Conservation (phyloP, 805 yeast genomes). For the Starmerella stellata region DNA sequence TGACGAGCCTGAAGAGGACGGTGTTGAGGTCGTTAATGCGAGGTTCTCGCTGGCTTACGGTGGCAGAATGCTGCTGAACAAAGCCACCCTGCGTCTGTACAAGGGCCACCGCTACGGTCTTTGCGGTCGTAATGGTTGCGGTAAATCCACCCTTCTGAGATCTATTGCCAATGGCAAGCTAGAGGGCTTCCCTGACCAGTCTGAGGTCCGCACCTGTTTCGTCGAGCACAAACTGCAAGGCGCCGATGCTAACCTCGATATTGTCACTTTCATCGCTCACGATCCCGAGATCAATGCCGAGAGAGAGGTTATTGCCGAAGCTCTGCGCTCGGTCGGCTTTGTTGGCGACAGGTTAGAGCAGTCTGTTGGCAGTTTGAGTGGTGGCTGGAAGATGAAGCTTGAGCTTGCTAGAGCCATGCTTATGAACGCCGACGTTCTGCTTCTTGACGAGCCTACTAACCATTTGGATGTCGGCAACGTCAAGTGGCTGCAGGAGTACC, state of each 20-base stretch:
- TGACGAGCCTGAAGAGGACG: background rate
- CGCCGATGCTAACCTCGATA: conserved; percentile 75
- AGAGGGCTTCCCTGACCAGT: conserved; percentile 90
- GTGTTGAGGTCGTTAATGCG: conserved; percentile 30
- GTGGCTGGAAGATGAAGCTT: conserved; percentile 99
- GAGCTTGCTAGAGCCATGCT: conserved; percentile 98
- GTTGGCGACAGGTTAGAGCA: conserved; percentile 76
- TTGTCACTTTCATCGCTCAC: conserved; percentile 70
- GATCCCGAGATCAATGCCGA: conserved; percentile 68
- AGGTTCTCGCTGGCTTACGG: conserved; percentile 95
- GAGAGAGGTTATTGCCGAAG: conserved; percentile 52
- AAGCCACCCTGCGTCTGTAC: conserved; percentile 67
- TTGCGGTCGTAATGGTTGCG: conserved; percentile 98
- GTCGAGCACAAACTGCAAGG: conserved; percentile 96
- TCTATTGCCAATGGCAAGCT: conserved; percentile 91
- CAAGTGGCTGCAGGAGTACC: conserved; percentile 81
- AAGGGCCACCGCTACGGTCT: conserved; percentile 96
- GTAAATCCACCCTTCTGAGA: conserved; percentile 93
- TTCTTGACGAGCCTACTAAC: conserved; percentile 99
- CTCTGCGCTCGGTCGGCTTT: conserved; percentile 83
- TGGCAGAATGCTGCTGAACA: conserved; percentile 87
- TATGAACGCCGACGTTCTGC: conserved; percentile 91
- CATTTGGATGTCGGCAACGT: conserved; percentile 94
- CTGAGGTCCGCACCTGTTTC: conserved; percentile 76
- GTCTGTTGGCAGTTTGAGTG: conserved; percentile 94